phyloP scores from a whole-genome alignment of 306 rosid genomes.

The Mucuna pruriens region DNA sequence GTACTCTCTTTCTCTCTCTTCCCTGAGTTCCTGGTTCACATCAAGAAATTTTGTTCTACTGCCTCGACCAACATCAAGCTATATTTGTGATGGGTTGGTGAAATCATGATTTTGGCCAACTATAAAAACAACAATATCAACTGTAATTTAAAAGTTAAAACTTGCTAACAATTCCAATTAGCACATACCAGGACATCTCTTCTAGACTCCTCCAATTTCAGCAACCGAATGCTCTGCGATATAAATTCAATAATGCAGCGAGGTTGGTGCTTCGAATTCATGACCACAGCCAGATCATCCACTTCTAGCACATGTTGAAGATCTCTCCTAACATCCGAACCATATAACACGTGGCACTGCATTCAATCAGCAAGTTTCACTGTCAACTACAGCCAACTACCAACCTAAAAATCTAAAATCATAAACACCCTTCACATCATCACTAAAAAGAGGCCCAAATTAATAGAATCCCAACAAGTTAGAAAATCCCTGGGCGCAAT shows the following conservation, averaged over 20 bases:
- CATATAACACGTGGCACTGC: conserved; percentile 81
- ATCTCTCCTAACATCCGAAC: conserved; percentile 66
- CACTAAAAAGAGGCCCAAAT: neutral
- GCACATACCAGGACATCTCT: conserved; percentile 66
- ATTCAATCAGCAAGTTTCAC: conserved; percentile 41
- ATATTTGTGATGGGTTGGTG: neutral
- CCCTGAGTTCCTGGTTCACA: neutral
- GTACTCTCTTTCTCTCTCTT: neutral
- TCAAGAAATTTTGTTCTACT: neutral
- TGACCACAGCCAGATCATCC: conserved; percentile 66
- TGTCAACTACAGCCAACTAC: conserved; percentile 11
- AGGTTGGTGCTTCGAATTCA: conserved; percentile 77
- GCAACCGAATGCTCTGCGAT: conserved; percentile 65
- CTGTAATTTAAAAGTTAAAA: neutral
- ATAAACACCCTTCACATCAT: neutral
- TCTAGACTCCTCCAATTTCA: conserved; percentile 77
- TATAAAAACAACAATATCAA: neutral
- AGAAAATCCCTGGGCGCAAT: neutral
- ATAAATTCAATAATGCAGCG: conserved; percentile 82
- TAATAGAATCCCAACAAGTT: neutral
- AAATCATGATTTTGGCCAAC: neutral
- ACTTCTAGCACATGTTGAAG: conserved; percentile 70
- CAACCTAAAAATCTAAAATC: conserved; percentile 10
- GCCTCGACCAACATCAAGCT: neutral
- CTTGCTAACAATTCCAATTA: conserved; percentile 12